Base-by-base conservation (phyloP, 2,329 filamentous ascomycete genomes). In the Pseudodiploospora longispora region DNA sequence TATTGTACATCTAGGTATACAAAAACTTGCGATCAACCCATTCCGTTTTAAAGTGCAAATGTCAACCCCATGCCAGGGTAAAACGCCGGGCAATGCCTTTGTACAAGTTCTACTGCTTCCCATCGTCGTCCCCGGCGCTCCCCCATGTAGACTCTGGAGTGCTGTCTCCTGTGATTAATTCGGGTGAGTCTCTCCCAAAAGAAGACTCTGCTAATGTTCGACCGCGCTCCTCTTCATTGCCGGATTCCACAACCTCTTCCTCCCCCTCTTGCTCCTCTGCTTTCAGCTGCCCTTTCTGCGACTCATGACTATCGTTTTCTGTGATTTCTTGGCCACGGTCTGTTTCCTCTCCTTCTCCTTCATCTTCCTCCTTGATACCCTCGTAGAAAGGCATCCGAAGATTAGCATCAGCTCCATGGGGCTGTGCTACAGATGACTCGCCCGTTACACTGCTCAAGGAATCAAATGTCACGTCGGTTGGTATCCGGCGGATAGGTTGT, bases 401-500 rank as follows among this genome's bases (percentile, higher is more conserved):
- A 19, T 19, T 19, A 49, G 42, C 47, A 28, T 55, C 53, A 2
- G 53, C 45, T 10, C 47, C 48, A 31, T 41, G 34, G 6, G 40
- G 36, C 2, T 10, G 36, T 8, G 9, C 37, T 7, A 29, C 32
- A 36, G 33, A 38, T 28, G 2, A 41, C 7, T 38, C 50, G 4
- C 45, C 47, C 28, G 55, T 50, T 2, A 57, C 62, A 6, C 58
- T 42, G 33, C 36, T 58, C 6, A 69, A 45, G 4, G 64, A 67
- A 38, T 69, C 66, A 42, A 58, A 61, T 30, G 66, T 65, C 31
- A 70, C 66, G 32, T 67, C 67, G 27, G 65, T 67, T 12, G 65
- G 63, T 8, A 61, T 53, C 2, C 66, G 59, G 7, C 67, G 59
- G 36, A 69, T 69, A 27, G 65, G 78, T 54, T 77, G 75, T 3